These are phyloP conservation scores for Blastomyces emzantsi DNA, from an alignment of 2,329 filamentous ascomycete genomes.

Conservation along the genomic window DNA sequence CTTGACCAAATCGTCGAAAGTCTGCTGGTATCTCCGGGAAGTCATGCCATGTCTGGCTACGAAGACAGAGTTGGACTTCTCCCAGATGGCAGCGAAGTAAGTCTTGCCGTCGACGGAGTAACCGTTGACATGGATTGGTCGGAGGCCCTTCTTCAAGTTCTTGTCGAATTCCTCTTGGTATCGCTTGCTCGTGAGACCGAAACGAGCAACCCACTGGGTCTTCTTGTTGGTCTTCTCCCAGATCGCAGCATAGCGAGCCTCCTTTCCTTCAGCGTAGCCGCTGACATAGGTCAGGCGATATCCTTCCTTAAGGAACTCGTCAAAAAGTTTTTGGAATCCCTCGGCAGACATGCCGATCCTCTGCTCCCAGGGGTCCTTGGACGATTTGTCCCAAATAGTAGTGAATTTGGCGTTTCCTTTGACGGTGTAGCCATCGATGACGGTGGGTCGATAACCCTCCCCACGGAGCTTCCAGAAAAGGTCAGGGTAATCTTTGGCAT, in stretches of 20 bases:
- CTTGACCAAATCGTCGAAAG: constrained; percentile 8
- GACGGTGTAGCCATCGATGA: constrained; percentile 15
- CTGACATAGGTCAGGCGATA: constrained; percentile 13
- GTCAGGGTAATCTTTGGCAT: background rate
- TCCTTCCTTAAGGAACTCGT: constrained; percentile 10
- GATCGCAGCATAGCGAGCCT: constrained; percentile 13
- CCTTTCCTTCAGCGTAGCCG: constrained; percentile 11
- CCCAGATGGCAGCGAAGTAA: constrained; percentile 15
- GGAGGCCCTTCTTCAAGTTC: constrained; percentile 4
- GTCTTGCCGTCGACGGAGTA: constrained; percentile 11
- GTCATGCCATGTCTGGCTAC: constrained; percentile 11
- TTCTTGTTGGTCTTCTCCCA: constrained; percentile 11
- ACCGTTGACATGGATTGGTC: constrained; percentile 10
- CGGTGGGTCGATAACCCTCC: constrained; percentile 12
- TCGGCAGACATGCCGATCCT: constrained; percentile 4
- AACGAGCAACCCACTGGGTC: constrained; percentile 9
- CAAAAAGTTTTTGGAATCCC: constrained; percentile 6
- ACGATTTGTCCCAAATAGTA: constrained; percentile 13
- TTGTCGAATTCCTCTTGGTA: constrained; percentile 9
- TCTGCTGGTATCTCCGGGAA: constrained; percentile 9
- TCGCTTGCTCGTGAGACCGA: constrained; percentile 8
- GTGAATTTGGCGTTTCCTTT: constrained; percentile 6
- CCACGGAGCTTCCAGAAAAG: constrained; percentile 3
- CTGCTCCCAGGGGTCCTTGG: constrained; percentile 4
- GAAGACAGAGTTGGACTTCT: constrained; percentile 10